These are phyloP conservation scores for Silene conica DNA, from an alignment of 148 eudicot genomes.

Conservation along the genomic window DNA sequence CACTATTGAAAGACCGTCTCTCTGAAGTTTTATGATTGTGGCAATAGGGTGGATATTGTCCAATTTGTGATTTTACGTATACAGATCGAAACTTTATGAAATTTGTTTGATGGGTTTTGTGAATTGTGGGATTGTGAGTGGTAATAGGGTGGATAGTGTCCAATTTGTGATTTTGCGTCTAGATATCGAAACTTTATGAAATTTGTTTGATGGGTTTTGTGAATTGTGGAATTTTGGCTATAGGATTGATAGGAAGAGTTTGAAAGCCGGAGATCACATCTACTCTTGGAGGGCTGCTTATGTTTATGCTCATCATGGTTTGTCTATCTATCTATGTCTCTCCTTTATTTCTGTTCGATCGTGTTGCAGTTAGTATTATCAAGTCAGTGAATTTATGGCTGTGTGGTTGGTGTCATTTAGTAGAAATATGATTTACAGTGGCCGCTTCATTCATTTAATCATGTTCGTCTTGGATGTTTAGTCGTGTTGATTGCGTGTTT, in stretches of 20 bases:
- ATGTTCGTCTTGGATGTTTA: neutral
- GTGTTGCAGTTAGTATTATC: neutral
- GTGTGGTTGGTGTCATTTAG: neutral
- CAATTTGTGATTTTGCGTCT: too few relatives aligned
- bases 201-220: neutral
- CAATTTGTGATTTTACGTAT: neutral
- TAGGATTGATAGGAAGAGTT: slow-evolving; percentile 47
- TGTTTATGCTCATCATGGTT: slow-evolving; percentile 80
- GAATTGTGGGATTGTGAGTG: neutral
- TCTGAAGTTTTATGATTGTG: too few relatives aligned
- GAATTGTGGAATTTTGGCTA: neutral
- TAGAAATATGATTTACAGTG: neutral
- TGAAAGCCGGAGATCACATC: slow-evolving; percentile 81
- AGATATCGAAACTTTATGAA: neutral
- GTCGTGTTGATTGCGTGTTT: neutral
- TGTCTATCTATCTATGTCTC: slow-evolving; percentile 5
- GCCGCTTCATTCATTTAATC: neutral
- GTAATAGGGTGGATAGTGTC: slow-evolving; percentile 44
- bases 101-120: neutral
- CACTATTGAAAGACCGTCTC: too few relatives aligned
- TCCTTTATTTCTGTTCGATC: neutral
- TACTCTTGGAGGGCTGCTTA: slow-evolving; percentile 82
- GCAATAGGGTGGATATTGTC: neutral
- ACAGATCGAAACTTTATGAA: neutral
- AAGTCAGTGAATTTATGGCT: neutral